Conservation (phyloP, 2,329 filamentous ascomycete genomes). For the Capronia coronata region DNA sequence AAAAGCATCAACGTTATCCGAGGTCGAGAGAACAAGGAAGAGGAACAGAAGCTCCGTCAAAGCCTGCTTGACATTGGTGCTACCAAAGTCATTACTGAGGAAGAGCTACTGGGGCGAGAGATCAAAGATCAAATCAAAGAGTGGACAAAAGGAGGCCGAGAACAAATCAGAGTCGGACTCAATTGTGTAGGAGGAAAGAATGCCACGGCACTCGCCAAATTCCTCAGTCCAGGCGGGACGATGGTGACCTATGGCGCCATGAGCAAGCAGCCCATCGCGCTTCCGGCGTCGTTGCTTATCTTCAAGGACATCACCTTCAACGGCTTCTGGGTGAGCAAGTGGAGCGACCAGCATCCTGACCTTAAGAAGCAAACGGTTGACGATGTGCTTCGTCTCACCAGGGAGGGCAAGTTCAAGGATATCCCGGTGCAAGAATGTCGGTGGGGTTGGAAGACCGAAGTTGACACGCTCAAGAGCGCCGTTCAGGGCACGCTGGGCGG, state of each 20-base stretch:
- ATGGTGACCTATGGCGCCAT: conserved; percentile 95
- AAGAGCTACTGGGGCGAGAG: conserved; percentile 44
- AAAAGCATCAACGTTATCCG: conserved; percentile 86
- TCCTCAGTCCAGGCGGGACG: conserved; percentile 60
- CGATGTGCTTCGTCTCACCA: conserved; percentile 70
- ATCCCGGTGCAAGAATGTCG: conserved; percentile 72
- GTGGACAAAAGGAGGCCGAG: conserved; percentile 66
- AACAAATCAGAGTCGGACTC: conserved; percentile 68
- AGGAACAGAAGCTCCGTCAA: conserved; percentile 52
- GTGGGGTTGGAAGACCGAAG: conserved; percentile 78
- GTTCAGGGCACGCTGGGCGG: conserved; percentile 79
- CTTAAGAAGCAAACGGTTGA: conserved; percentile 75
- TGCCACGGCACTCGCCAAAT: conserved; percentile 70
- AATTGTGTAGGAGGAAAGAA: conserved; percentile 93
- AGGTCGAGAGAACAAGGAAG: conserved; percentile 57
- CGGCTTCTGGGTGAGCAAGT: conserved; percentile 91
- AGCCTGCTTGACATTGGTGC: conserved; percentile 58
- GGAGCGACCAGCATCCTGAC: conserved; percentile 68
- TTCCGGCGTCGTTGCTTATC: conserved; percentile 81
- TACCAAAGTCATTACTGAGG: conserved; percentile 56
- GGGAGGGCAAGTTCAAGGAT: conserved; percentile 72
- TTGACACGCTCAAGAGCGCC: conserved; percentile 60
- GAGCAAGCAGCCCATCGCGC: conserved; percentile 73
- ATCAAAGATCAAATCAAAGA: conserved; percentile 51
- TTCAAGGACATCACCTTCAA: conserved; percentile 86